Evolutionary conservation across 768 basidiomycete species (phyloP).

Genomic region (Tulasnella sp.): DNA sequence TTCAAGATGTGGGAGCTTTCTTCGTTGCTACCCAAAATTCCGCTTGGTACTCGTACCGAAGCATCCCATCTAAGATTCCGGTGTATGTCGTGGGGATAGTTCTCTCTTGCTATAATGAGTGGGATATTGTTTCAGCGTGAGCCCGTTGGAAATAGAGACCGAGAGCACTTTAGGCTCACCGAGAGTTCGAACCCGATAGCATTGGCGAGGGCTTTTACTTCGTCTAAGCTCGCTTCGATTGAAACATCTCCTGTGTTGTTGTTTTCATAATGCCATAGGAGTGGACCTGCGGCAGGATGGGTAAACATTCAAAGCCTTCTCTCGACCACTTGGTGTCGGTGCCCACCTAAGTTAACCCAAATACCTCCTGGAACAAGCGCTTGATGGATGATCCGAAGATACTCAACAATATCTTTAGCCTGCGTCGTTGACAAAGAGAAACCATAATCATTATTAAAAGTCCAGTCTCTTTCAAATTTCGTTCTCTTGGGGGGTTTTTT

Average conservation of each 20-base stretch:
- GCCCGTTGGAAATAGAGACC: no score
- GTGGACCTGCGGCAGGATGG: conserved; percentile 54
- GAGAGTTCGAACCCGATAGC: conserved; percentile 77
- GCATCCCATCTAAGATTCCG: conserved; percentile 72
- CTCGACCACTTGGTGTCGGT: no score
- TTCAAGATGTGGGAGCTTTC: neutral
- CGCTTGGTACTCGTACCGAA: conserved; percentile 78
- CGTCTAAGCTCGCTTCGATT: conserved; percentile 82
- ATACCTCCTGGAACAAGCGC: conserved; percentile 81
- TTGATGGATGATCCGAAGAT: conserved; percentile 75
- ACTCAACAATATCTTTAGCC: conserved; percentile 90
- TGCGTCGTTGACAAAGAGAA: conserved; percentile 36
- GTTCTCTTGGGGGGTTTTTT: no score
- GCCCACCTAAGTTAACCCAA: conserved; percentile 82
- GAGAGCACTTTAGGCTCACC: conserved; percentile 53
- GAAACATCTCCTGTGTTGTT: conserved; percentile 71
- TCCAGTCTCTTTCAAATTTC: no score
- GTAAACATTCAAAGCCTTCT: neutral
- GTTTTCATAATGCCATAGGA: conserved; percentile 98
- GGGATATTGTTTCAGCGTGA: no score
- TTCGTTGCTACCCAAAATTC: conserved; percentile 79
- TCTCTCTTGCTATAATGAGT: conserved; percentile 60
- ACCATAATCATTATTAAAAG: no score
- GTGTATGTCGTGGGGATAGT: conserved; percentile 83
- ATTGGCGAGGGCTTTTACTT: conserved; percentile 70